phyloP scores from a whole-genome alignment of 371 early-diverging fungal genomes.

The Coemansia linderi region DNA sequence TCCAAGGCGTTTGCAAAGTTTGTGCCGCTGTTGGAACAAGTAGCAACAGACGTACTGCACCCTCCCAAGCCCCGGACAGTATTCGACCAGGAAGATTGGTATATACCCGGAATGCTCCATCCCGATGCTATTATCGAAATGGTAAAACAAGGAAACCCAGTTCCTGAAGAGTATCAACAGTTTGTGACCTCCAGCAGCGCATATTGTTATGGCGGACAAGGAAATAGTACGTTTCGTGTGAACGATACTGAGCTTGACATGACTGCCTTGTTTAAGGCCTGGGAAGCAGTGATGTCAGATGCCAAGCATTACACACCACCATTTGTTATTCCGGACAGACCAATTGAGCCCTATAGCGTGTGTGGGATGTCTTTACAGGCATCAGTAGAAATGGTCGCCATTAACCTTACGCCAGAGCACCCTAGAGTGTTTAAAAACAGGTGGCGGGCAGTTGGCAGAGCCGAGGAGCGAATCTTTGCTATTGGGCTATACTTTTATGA shows the following conservation, averaged over 20 bases:
- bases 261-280: not conserved
- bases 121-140: not conserved
- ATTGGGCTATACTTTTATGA: conserved; percentile 61
- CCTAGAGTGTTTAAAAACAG: conserved; percentile 54
- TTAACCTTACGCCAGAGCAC: conserved; percentile 60
- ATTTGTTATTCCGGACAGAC: conserved; percentile 2
- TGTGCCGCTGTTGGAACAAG: conserved; percentile 47
- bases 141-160: too few species aligned
- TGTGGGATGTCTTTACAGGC: conserved; percentile 57
- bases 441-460: conserved; percentile 66
- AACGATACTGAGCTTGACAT: not conserved
- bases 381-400: conserved; percentile 63
- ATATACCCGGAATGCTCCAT: not conserved
- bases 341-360: conserved; percentile 30
- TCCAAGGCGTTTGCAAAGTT: conserved; percentile 33
- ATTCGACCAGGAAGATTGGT: not conserved
- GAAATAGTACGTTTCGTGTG: not conserved
- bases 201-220: not conserved
- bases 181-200: not conserved
- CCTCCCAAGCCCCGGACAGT: not conserved
- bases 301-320: not conserved
- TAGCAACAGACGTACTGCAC: conserved; percentile 15
- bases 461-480: conserved; percentile 60
- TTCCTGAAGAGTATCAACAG: not conserved
- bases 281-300: not conserved